Percentiles rank a stretch among this genome's conserved stretches.
Conservation (phyloP, 23 red algal genomes). For the Gracilaria domingensis region DNA sequence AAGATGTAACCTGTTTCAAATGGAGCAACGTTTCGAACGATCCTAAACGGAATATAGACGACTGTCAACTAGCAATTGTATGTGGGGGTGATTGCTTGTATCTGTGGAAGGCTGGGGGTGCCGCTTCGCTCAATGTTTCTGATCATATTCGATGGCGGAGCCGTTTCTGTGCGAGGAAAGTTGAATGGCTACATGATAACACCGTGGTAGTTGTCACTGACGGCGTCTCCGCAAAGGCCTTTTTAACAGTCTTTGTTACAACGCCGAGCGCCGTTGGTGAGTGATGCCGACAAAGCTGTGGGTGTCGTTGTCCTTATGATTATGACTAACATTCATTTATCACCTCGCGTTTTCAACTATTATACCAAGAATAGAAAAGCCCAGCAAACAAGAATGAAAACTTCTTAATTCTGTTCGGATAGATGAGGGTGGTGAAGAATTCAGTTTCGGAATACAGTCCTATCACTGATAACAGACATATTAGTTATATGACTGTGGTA, state of each 20-base stretch:
- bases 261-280: background rate
- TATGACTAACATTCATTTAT: slow-evolving; percentile 53
- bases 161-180: slow-evolving; percentile 12
- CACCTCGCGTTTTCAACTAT: slow-evolving; percentile 4
- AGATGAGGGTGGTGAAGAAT: background rate
- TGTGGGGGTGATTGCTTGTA: slow-evolving; percentile 23
- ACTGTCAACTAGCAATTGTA: slow-evolving; percentile 15
- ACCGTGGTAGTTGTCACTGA: slow-evolving; percentile 9
- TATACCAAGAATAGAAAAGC: background rate
- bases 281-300: background rate
- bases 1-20: slow-evolving; percentile 26
- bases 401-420: background rate
- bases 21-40: background rate
- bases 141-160: slow-evolving; percentile 30
- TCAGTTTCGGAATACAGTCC: too few species aligned
- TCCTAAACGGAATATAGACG: background rate
- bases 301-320: background rate
- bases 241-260: slow-evolving; percentile 17
- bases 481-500: too few species aligned
- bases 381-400: background rate
- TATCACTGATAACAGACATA: too few species aligned
- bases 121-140: slow-evolving; percentile 25
- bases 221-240: slow-evolving; percentile 21
- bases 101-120: slow-evolving; percentile 23
- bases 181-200: slow-evolving; percentile 34